Evolutionary conservation across 2,329 filamentous ascomycete genomes (phyloP).

Genomic region (Penicillium sp.): DNA sequence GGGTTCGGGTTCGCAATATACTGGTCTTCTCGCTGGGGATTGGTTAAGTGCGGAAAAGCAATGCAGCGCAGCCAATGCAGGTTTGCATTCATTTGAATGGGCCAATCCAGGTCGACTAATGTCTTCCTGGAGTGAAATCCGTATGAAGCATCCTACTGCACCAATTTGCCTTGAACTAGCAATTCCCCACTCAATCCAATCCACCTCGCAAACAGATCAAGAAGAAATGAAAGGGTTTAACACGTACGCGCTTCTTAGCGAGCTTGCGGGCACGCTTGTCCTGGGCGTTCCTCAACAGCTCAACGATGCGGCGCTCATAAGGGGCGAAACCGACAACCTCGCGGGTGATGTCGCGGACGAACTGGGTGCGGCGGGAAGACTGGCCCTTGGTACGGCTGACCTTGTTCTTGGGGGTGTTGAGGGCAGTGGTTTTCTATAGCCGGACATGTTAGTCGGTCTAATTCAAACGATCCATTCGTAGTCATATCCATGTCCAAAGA

Average conservation of each 20-base stretch:
- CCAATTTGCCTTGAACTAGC: background rate
- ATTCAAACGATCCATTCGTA: conserved; percentile 1
- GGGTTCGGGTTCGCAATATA: background rate
- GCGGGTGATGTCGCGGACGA: conserved; percentile 96
- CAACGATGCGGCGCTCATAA: conserved; percentile 98
- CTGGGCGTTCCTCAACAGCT: conserved; percentile 98
- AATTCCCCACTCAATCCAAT: background rate
- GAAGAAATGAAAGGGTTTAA: background rate
- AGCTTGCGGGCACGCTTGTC: conserved; percentile 99
- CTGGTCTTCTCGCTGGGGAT: background rate
- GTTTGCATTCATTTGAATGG: background rate
- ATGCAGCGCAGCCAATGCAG: background rate
- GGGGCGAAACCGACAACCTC: conserved; percentile 94
- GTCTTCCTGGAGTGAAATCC: conserved; percentile 1
- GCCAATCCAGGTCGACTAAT: background rate
- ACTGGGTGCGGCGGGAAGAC: conserved; percentile 93
- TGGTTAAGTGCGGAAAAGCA: background rate
- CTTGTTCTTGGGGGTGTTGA: conserved; percentile 70
- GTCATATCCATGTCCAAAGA: background rate
- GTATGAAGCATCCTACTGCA: background rate
- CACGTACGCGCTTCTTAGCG: conserved; percentile 93
- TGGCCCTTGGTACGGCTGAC: conserved; percentile 89
- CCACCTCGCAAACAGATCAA: background rate
- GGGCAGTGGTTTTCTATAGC: conserved; percentile 75
- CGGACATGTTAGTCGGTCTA: conserved; percentile 44